phyloP scores from a whole-genome alignment of 768 basidiomycete species.

The Steccherinum ochraceum region DNA sequence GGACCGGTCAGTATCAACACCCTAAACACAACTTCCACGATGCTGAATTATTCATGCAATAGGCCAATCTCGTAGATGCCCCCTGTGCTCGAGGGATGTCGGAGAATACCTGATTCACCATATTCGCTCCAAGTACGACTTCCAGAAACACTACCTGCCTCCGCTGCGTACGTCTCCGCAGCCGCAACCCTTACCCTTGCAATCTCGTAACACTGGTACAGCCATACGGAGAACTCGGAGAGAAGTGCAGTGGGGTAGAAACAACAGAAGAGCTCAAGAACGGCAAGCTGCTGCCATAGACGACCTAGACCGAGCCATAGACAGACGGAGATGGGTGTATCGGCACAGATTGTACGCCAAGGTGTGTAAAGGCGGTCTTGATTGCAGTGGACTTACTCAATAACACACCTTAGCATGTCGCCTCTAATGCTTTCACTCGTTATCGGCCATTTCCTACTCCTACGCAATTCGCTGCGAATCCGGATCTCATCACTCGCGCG shows the following conservation, averaged over 20 bases:
- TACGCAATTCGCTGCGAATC: conserved; percentile 72
- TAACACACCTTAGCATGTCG: conserved; percentile 62
- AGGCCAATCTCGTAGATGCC: conserved; percentile 78
- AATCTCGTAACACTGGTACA: conserved; percentile 21
- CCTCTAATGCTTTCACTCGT: conserved; percentile 78
- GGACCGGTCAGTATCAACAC: conserved; percentile 59
- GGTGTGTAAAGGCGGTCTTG: conserved; percentile 35
- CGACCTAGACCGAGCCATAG: conserved; percentile 69
- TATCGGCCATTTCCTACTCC: conserved; percentile 91
- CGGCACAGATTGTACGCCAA: conserved; percentile 77
- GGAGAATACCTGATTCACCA: conserved; percentile 75
- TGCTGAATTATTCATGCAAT: not conserved
- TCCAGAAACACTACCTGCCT: conserved; percentile 70
- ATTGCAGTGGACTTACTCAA: not conserved
- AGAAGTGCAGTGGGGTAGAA: conserved; percentile 52
- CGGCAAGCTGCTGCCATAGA: conserved; percentile 38
- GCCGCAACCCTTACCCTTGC: conserved; percentile 19
- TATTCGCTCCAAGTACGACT: conserved; percentile 73
- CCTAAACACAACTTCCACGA: no score
- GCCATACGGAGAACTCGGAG: conserved; percentile 29
- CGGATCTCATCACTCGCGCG: conserved; percentile 67
- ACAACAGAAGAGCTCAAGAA: conserved; percentile 42
- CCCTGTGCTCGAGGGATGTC: conserved; percentile 62
- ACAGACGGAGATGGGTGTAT: conserved; percentile 75
- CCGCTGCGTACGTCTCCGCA: conserved; percentile 50